Percentiles rank a stretch among this genome's conserved stretches.
These are phyloP conservation scores for Yamadazyma friedrichii DNA, from an alignment of 1,139 yeast genomes.

Conservation along the genomic window DNA sequence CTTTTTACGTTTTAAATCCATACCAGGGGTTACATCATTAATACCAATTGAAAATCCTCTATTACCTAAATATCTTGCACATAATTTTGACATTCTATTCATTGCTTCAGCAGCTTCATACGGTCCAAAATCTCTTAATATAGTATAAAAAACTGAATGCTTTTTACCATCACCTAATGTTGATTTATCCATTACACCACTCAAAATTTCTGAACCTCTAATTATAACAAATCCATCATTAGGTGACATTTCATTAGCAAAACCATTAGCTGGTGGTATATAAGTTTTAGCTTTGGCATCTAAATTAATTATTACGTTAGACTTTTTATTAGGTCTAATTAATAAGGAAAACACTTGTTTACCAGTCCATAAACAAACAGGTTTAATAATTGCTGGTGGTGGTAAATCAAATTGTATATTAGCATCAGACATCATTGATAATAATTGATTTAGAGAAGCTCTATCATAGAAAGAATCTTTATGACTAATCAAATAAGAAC, in stretches of 20 bases:
- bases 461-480: conserved; percentile 93
- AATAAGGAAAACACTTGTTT: conserved; percentile 89
- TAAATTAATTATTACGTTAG: conserved; percentile 82
- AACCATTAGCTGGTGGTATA: conserved; percentile 63
- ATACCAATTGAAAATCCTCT: conserved; percentile 98
- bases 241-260: conserved; percentile 93
- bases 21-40: conserved; percentile 94
- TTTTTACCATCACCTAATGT: conserved; percentile 97
- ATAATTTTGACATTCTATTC: conserved; percentile 97
- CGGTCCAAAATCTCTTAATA: conserved; percentile 92
- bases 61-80: conserved; percentile 92
- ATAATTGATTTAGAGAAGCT: conserved; percentile 75
- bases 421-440: conserved; percentile 97
- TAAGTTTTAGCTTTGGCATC: conserved; percentile 94
- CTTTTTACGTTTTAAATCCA: conserved; percentile 70
- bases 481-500: conserved; percentile 87
- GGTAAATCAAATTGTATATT: conserved; percentile 85
- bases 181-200: conserved; percentile 97
- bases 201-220: conserved; percentile 82
- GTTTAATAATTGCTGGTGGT: conserved; percentile 91
- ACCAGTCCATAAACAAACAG: conserved; percentile 93
- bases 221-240: conserved; percentile 93
- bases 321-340: conserved; percentile 74
- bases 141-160: conserved; percentile 93
- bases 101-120: conserved; percentile 93